Conservation (phyloP, 108 stramenopile genomes). For the Nitzschia sp. region DNA sequence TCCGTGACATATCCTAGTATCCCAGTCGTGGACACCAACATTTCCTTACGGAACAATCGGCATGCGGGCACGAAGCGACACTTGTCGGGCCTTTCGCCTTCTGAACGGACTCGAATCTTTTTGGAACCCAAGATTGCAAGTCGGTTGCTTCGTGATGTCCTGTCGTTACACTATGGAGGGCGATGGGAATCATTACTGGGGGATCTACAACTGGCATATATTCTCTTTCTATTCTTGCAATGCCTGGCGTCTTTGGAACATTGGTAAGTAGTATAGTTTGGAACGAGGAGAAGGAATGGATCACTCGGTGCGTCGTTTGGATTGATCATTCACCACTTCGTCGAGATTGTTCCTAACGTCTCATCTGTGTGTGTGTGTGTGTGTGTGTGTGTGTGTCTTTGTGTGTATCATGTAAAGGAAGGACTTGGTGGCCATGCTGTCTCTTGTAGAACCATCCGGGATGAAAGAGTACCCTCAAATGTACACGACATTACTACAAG, state of each 20-base stretch:
- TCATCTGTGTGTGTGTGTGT: too few species aligned
- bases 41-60: slow-evolving; percentile 32
- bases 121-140: slow-evolving; percentile 7
- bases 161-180: slow-evolving; percentile 38
- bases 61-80: slow-evolving; percentile 71
- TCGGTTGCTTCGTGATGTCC: slow-evolving; percentile 39
- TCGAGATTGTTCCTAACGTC: not conserved
- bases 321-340: not conserved
- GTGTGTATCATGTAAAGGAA: slow-evolving; percentile 23
- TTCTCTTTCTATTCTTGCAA: slow-evolving; percentile 67
- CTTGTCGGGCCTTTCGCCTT: slow-evolving; percentile 47
- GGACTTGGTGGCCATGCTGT: slow-evolving; percentile 53
- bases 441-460: slow-evolving; percentile 7
- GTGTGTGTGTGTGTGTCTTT: too few species aligned
- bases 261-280: slow-evolving; percentile 54
- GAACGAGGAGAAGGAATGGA: not conserved
- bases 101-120: slow-evolving; percentile 59
- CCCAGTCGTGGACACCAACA: slow-evolving; percentile 58
- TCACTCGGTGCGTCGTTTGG: not conserved
- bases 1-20: slow-evolving; percentile 60
- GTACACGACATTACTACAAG: slow-evolving; percentile 38
- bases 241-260: slow-evolving; percentile 79
- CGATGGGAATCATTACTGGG: slow-evolving; percentile 56
- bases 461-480: slow-evolving; percentile 26
- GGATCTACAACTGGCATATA: slow-evolving; percentile 76